Conservation (phyloP, 352 stramenopile species). For the Globisporangium radiosum region DNA sequence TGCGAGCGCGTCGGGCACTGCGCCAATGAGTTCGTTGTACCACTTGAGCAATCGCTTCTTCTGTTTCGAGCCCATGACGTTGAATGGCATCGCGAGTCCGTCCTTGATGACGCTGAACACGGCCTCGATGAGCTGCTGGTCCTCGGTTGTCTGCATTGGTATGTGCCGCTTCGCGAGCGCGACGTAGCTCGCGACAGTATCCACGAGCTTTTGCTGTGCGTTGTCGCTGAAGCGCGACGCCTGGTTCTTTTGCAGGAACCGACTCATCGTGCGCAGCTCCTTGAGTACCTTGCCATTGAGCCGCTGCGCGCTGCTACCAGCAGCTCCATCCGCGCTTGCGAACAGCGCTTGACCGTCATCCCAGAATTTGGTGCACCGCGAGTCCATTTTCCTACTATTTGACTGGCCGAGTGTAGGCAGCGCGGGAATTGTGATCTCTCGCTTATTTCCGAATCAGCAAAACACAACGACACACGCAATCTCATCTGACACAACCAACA, state of each 20-base stretch:
- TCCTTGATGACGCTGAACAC: constrained; percentile 73
- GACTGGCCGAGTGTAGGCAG: no score
- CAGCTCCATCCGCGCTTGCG: constrained; percentile 2
- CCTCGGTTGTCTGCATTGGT: constrained; percentile 11
- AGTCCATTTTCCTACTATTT: constrained; percentile 31
- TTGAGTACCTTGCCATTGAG: constrained; percentile 53
- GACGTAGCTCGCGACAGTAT: constrained; percentile 64
- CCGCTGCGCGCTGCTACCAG: constrained; percentile 12
- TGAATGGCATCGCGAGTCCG: constrained; percentile 78
- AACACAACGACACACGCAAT: no score
- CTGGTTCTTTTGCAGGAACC: constrained; percentile 78
- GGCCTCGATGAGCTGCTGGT: constrained; percentile 44
- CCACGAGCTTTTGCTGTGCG: constrained; percentile 76
- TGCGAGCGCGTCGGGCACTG: constrained; percentile 34
- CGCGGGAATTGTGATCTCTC: no score
- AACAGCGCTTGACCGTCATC: constrained; percentile 62
- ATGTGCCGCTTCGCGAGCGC: constrained; percentile 41
- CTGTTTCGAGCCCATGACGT: constrained; percentile 71
- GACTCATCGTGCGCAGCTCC: constrained; percentile 65
- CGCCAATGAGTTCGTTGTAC: constrained; percentile 75
- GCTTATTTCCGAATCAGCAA: no score
- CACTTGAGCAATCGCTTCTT: constrained; percentile 81
- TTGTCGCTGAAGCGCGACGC: constrained; percentile 65
- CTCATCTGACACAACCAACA: no score
- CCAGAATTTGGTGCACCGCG: constrained; percentile 71